A percentile compares a stretch with the other conserved stretches of the same genome.
Evolutionary conservation across 768 basidiomycete species (phyloP).

Genomic region (Hebeloma cylindrosporum): DNA sequence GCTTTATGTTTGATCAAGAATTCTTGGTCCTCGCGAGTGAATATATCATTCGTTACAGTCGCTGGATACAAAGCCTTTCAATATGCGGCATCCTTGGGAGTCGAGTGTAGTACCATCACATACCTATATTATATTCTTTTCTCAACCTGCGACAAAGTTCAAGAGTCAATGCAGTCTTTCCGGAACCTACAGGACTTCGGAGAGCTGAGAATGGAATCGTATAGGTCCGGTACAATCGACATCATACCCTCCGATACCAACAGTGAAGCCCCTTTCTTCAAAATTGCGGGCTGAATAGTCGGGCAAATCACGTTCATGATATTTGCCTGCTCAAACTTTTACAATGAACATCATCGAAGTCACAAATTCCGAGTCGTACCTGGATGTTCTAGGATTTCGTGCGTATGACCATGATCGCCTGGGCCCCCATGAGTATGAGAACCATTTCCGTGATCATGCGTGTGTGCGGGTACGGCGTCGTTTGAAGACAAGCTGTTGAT

Average conservation of each 20-base stretch:
- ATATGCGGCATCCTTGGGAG: background rate
- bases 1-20: conserved; percentile 94
- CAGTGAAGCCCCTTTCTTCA: conserved; percentile 89
- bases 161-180: conserved; percentile 93
- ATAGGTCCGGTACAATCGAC: background rate
- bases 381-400: conserved; percentile 88
- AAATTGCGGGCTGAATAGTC: conserved; percentile 85
- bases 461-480: conserved; percentile 38
- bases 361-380: no score
- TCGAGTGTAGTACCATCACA: no score
- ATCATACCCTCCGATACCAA: conserved; percentile 95
- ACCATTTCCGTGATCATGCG: conserved; percentile 57
- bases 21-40: conserved; percentile 96
- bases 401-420: conserved; percentile 91
- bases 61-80: conserved; percentile 35
- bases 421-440: conserved; percentile 57
- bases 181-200: conserved; percentile 93
- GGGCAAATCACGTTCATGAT: conserved; percentile 87
- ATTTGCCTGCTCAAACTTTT: conserved; percentile 93
- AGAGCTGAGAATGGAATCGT: background rate
- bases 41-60: conserved; percentile 99
- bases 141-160: conserved; percentile 84
- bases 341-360: conserved; percentile 1
- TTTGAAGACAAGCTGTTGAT: conserved; percentile 62
- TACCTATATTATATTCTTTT: conserved; percentile 88